phyloP scores from a whole-genome alignment of 371 early-diverging fungal genomes.

The Rhizopus arrhizus region DNA sequence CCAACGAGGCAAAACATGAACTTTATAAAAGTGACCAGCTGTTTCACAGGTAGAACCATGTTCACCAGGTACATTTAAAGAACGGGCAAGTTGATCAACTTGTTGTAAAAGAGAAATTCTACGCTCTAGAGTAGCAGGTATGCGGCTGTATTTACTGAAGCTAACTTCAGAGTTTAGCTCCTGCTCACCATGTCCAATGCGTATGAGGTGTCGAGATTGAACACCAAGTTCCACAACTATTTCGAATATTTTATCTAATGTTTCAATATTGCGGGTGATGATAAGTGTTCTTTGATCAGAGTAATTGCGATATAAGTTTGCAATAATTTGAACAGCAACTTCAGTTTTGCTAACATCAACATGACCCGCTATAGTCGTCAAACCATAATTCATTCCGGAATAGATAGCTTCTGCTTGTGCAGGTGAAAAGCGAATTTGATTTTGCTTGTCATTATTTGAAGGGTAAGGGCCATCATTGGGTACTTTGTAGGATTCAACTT shows the following conservation, averaged over 20 bases:
- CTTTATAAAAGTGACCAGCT: slow-evolving; percentile 83
- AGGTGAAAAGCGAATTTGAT: slow-evolving; percentile 84
- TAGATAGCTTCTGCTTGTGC: slow-evolving; percentile 86
- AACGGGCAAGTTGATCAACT: slow-evolving; percentile 76
- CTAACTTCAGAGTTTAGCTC: slow-evolving; percentile 79
- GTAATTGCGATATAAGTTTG: slow-evolving; percentile 88
- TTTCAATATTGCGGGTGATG: slow-evolving; percentile 94
- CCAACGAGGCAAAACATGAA: slow-evolving; percentile 81
- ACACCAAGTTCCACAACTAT: slow-evolving; percentile 88
- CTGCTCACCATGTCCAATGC: slow-evolving; percentile 94
- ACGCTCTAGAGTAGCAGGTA: slow-evolving; percentile 86
- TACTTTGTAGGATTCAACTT: slow-evolving; percentile 61
- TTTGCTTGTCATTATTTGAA: slow-evolving; percentile 63
- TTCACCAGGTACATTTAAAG: slow-evolving; percentile 74
- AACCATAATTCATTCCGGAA: slow-evolving; percentile 80
- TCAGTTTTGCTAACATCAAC: slow-evolving; percentile 98
- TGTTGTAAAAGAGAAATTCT: slow-evolving; percentile 73
- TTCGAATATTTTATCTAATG: slow-evolving; percentile 93
- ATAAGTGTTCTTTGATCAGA: slow-evolving; percentile 89
- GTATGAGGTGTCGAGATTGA: slow-evolving; percentile 87
- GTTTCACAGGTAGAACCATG: slow-evolving; percentile 93
- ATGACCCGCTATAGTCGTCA: slow-evolving; percentile 93
- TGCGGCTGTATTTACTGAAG: slow-evolving; percentile 92
- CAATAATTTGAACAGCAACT: slow-evolving; percentile 93
- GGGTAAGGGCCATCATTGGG: slow-evolving; percentile 79